Base-by-base conservation (phyloP, 2,329 filamentous ascomycete genomes). In the Penicillium sp. region DNA sequence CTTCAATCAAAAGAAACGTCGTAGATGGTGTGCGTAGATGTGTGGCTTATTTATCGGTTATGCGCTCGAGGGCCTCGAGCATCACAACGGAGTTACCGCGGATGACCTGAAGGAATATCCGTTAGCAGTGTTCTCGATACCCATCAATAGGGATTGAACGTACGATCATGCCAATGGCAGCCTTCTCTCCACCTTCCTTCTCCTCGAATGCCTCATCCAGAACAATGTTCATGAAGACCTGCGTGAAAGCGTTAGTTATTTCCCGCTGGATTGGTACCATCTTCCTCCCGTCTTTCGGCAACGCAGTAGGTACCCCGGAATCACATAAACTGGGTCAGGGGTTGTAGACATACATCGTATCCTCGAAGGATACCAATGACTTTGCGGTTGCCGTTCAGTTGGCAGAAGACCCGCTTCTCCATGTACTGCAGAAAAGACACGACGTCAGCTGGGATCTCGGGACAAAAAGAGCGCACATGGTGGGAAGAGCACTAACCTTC, bases 161-260 rank as follows among this genome's bases (percentile, higher is more conserved):
- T 84, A 91, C 93, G 59, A 96, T 90, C 88, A 96, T 96, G 72
- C 94, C 94, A 57, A 97, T 82, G 67, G 87, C 84, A 63, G 89
- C 86, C 78, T 96, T 97, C 79, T 96, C 91, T 57, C 91, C 91
- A 59, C 90, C 90, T 19, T 88, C 83, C 76, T 95, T 96, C 80
- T 97, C 92, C 75, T 99, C 94, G 44, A 96, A 86, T 19, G 94
- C 93, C 67, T 99, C 94, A 75, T 99, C 95, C 25, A 99, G 84
- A 41, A 99, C 94, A 71, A 99, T 91, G 78, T 99, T 99, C 71
- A 99, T 81, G 79, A 97, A 99, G 60, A 97, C 92, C 93, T 97
- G 63, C 41, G 37, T 26, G 28, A 56, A 28, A 37, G 56, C 51
- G 37, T 36, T 30, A 56, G 35, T 36, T 25, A 33, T 36, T 28